Conservation (phyloP, 75 land plant species). For the Isoetes taiwanensis region DNA sequence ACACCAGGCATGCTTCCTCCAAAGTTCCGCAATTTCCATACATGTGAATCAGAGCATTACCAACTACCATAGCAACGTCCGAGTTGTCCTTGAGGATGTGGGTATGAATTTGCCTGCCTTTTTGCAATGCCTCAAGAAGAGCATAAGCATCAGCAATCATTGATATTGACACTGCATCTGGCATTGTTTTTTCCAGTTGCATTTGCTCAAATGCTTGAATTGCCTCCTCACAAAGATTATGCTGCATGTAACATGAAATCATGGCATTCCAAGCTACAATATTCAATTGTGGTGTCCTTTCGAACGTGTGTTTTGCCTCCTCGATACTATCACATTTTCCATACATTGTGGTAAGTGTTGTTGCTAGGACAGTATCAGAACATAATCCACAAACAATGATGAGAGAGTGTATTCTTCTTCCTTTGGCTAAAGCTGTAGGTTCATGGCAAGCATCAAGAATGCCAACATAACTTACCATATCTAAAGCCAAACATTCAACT, state of each 20-base stretch:
- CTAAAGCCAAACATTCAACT: too few species aligned
- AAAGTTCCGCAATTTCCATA: constrained; percentile 12
- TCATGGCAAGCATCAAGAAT: too few species aligned
- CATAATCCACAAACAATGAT: background rate
- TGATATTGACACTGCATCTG: constrained; percentile 3
- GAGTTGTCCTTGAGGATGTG: background rate
- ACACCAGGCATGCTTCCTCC: background rate
- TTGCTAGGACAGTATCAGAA: background rate
- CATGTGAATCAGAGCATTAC: constrained; percentile 18
- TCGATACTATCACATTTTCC: constrained; percentile 11
- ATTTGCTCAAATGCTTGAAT: constrained; percentile 9
- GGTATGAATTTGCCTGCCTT: constrained; percentile 7
- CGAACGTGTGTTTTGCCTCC: constrained; percentile 10
- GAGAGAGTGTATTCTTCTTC: background rate
- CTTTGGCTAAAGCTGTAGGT: background rate
- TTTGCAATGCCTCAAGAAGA: background rate
- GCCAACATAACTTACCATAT: too few species aligned
- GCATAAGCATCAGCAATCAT: constrained; percentile 9
- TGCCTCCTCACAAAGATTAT: constrained; percentile 5
- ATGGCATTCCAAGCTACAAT: constrained; percentile 7
- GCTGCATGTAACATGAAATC: constrained; percentile 9
- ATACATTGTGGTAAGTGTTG: constrained; percentile 6
- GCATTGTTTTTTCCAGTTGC: background rate
- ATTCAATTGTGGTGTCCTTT: constrained; percentile 6
- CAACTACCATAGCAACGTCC: background rate